Conservation (phyloP, 2,329 filamentous ascomycete genomes). For the Botrytis porri region DNA sequence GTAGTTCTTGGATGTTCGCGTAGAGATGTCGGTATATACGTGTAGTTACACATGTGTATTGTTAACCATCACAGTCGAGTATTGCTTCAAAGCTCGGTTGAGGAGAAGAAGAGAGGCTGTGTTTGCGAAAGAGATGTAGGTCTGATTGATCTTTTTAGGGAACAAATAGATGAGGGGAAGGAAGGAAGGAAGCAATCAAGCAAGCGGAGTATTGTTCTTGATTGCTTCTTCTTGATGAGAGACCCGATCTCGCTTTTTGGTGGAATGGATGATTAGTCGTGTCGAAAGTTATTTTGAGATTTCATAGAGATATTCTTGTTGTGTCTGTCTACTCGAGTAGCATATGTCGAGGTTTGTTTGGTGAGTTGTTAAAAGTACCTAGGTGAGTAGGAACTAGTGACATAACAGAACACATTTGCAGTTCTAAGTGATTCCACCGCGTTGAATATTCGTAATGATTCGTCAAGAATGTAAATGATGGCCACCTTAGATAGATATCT, state of each 20-base stretch:
- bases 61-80: neutral
- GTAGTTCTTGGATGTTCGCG: no score
- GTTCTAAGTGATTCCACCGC: neutral
- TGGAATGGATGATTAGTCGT: neutral
- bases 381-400: neutral
- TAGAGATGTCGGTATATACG: no score
- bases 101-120: rapidly evolving
- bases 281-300: neutral
- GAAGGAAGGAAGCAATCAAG: no score
- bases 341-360: neutral
- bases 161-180: neutral
- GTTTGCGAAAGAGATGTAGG: neutral
- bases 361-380: neutral
- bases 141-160: neutral
- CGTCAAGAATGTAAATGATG: neutral
- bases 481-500: neutral
- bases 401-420: neutral
- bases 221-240: neutral
- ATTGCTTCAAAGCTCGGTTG: rapidly evolving
- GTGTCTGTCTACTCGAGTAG: neutral
- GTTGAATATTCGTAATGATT: neutral
- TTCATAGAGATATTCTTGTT: neutral
- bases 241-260: neutral
- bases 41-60: no score
- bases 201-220: neutral